Percentiles rank a stretch among this genome's conserved stretches.
Conservation (phyloP, 208 protist species). For the Acanthamoeba castellanii region DNA sequence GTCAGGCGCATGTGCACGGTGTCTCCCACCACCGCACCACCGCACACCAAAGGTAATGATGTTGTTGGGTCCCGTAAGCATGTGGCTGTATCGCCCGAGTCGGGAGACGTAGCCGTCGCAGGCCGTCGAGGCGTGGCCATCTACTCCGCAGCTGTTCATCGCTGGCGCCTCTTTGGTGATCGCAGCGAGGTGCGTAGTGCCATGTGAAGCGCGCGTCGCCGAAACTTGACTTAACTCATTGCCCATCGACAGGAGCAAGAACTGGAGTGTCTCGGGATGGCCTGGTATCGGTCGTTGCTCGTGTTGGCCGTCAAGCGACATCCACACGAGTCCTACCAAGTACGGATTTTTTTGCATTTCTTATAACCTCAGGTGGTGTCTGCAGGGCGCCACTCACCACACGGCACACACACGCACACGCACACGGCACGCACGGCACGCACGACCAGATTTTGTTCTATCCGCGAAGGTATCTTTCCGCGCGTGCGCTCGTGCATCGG, state of each 20-base stretch:
- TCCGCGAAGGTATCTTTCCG: neutral
- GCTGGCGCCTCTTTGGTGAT: slow-evolving; percentile 63
- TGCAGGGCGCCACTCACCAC: too few species aligned
- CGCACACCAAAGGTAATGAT: too few species aligned
- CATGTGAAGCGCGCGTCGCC: too few species aligned
- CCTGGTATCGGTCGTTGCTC: slow-evolving; percentile 25
- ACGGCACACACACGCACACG: neutral
- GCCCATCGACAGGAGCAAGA: slow-evolving; percentile 24
- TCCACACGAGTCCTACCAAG: neutral
- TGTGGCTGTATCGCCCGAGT: slow-evolving; percentile 35
- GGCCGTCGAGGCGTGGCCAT: slow-evolving; percentile 40
- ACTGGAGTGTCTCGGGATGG: neutral
- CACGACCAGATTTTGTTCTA: slow-evolving; percentile 39
- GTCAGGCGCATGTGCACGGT: neutral
- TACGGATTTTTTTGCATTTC: neutral
- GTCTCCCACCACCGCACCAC: neutral
- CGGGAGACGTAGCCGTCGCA: neutral
- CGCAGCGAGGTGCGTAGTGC: slow-evolving; percentile 10
- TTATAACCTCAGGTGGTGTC: too few species aligned
- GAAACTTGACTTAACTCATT: neutral
- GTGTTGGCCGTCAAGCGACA: slow-evolving; percentile 10
- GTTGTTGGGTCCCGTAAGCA: neutral
- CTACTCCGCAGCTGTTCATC: neutral
- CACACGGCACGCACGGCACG: neutral
- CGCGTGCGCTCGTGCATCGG: neutral